Base-by-base conservation (phyloP, 2,329 filamentous ascomycete genomes). In the Diaporthe citri region DNA sequence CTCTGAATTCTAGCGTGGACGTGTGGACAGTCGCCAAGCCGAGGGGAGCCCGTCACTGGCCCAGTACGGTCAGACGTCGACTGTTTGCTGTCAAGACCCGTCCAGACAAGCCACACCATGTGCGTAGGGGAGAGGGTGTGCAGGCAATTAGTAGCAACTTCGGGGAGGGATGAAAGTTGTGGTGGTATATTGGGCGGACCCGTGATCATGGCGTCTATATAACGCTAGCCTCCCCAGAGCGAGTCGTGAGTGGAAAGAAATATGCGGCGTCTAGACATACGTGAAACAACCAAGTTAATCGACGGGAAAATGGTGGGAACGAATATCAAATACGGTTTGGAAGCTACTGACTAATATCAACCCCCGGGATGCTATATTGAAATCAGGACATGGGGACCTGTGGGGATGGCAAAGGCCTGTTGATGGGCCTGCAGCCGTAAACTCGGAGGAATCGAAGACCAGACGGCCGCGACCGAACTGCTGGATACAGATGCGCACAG, bases 91-190 rank as follows among this genome's bases (percentile, higher is more conserved):
- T 67, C 59, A 72, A 66, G 10, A 15, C 60, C 57, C 57, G 72
- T 51, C 52, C 62, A 48, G 48, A 36, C 59, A 74, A 72, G 74
- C 74, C 74, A 76, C 74, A 72, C 48, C 66, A 72, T 72, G 66
- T 69, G 36, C 46, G 46, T 43, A 34, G n/a, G 25, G 28, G 51
- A 69, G 59, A 70, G 73, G 72, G 57, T 51, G 66, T 22, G 59
- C 39, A 70, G 59, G 46, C 28, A 39, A 71, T 62, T 10, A 48
- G 43, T 10, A 31, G 43, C 36, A n/a, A 13, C 31, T 20, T 17
- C 13, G 34, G 56, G 9, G 15, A 22, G 36, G 4, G n/a, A 41
- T 9, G 15, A 5, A 20, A 17, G 2, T n/a, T 4, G 20, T 13
- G 36, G 13, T 67, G 28, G 52, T 41, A 48, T 60, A 22, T 46